Conservation (phyloP, 805 yeast species). For the Spathaspora hagerdaliae region DNA sequence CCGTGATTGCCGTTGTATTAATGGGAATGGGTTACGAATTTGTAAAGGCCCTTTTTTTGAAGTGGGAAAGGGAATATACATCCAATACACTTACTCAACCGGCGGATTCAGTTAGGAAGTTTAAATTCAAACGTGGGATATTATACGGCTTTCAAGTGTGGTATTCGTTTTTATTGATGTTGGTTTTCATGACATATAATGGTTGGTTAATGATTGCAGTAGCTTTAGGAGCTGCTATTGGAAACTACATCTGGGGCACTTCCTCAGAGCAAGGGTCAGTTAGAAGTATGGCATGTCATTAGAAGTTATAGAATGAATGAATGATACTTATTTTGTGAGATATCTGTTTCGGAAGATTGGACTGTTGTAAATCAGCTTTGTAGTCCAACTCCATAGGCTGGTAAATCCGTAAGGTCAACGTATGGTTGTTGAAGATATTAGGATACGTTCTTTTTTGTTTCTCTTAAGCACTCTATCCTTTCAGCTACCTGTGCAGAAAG, state of each 20-base stretch:
- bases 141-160: constrained; percentile 65
- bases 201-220: constrained; percentile 82
- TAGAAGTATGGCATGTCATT: constrained; percentile 33
- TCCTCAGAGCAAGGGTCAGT: constrained; percentile 9
- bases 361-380: no score
- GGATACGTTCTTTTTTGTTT: no score
- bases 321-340: no score
- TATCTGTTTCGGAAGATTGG: no score
- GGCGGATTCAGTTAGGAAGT: constrained; percentile 6
- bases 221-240: constrained; percentile 66
- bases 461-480: no score
- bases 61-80: constrained; percentile 24
- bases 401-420: no score
- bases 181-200: constrained; percentile 82
- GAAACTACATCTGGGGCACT: constrained; percentile 58
- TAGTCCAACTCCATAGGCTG: no score
- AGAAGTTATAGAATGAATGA: background rate
- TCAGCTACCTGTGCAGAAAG: no score
- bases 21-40: constrained; percentile 62
- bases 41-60: constrained; percentile 26
- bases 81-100: constrained; percentile 5
- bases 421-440: no score
- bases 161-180: constrained; percentile 69
- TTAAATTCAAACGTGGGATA: constrained; percentile 32
- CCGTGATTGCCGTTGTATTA: constrained; percentile 45